Conservation (phyloP, 106 monocot species). For the Acanthochlamys bracteata region DNA sequence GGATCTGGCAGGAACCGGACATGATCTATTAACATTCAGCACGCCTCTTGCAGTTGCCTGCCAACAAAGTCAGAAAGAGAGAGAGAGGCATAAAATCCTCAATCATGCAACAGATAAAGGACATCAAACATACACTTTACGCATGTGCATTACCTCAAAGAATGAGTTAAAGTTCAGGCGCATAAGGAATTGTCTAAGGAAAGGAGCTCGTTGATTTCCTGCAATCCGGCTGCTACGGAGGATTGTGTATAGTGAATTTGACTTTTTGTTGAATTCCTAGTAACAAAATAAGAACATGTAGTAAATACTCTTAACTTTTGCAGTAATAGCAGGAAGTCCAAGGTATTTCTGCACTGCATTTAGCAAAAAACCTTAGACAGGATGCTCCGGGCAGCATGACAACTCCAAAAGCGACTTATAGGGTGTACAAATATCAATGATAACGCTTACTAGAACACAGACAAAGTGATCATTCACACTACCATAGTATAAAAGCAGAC, state of each 20-base stretch:
- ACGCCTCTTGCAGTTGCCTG: constrained; percentile 59
- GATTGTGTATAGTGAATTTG: constrained; percentile 94
- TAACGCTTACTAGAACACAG: too few species aligned
- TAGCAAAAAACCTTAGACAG: too few species aligned
- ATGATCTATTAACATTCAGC: constrained; percentile 42
- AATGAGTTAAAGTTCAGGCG: constrained; percentile 89
- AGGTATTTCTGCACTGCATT: too few species aligned
- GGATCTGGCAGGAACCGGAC: constrained; percentile 20
- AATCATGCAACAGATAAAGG: not conserved
- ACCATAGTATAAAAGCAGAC: not conserved
- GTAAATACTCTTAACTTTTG: too few species aligned
- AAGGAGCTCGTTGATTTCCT: constrained; percentile 90
- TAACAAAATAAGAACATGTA: not conserved
- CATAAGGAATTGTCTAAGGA: constrained; percentile 83
- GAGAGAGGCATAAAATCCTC: not conserved
- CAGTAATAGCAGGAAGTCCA: too few species aligned
- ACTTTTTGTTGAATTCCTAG: constrained; percentile 96
- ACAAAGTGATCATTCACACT: too few species aligned
- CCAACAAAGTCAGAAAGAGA: not conserved
- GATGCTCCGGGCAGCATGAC: too few species aligned
- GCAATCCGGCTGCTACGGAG: constrained; percentile 80
- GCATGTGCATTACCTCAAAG: constrained; percentile 52
- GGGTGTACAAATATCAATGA: too few species aligned
- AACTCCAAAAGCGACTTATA: too few species aligned
- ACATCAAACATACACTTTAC: not conserved